A percentile compares a stretch with the other conserved stretches of the same genome.
phyloP scores from a whole-genome alignment of 1,284 basidiomycete genomes.

The Ceratobasidium sp. region DNA sequence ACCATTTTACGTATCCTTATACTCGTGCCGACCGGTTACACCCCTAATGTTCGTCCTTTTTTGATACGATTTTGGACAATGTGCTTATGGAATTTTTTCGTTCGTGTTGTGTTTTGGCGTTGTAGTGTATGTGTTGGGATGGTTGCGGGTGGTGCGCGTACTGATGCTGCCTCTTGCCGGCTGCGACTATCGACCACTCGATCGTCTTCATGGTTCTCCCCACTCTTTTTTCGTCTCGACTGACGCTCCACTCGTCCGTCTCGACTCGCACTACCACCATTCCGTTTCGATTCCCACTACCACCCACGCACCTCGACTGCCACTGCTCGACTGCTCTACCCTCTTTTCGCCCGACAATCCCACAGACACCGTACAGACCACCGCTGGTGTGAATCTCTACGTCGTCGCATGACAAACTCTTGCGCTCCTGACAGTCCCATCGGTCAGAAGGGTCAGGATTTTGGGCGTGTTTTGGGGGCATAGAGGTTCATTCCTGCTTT shows the following conservation, averaged over 20 bases:
- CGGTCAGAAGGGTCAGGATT: not conserved
- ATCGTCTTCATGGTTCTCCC: too few relatives aligned
- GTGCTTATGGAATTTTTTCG: slow-evolving; percentile 9
- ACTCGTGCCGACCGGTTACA: slow-evolving; percentile 11
- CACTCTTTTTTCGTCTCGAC: too few relatives aligned
- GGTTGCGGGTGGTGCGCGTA: too few relatives aligned
- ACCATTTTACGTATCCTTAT: slow-evolving; percentile 17
- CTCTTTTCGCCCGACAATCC: not conserved
- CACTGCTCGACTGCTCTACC: not conserved
- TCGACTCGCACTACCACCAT: too few relatives aligned
- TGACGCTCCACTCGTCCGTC: too few relatives aligned
- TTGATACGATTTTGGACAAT: not conserved
- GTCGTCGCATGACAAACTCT: slow-evolving; percentile 6
- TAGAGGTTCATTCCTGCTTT: slow-evolving; percentile 12
- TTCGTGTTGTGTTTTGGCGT: not conserved
- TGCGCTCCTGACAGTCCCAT: not conserved
- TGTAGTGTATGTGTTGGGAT: not conserved
- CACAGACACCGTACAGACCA: slow-evolving; percentile 13
- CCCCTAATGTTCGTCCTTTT: slow-evolving; percentile 8
- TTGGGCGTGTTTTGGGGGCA: slow-evolving; percentile 4
- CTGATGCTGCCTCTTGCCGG: too few relatives aligned
- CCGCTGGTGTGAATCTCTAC: slow-evolving; percentile 21
- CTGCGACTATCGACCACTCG: too few relatives aligned
- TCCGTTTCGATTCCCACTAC: not conserved
- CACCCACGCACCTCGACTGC: not conserved